Base-by-base conservation (phyloP, 345 rosid genomes). In the Corchorus capsularis region DNA sequence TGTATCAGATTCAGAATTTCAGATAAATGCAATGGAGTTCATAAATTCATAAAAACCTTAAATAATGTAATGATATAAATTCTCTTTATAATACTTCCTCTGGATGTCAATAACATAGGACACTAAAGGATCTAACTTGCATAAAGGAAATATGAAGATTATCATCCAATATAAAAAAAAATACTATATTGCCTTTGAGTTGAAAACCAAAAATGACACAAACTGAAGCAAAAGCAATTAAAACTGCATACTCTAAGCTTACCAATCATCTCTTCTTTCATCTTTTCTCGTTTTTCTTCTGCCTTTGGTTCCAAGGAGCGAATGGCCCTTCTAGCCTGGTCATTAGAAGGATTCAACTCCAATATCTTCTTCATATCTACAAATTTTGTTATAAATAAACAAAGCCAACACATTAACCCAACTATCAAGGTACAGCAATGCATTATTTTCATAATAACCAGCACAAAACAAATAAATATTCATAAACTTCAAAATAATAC, bases 201-300 rank as follows among this genome's bases (percentile, higher is more conserved):
- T 9, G 16, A 52, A 17, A 69, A 12, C 16, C 9, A 69, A 69
- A 52, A 65, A 15, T 0, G 5, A 53, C 4, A 17, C 16, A 10
- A 41, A 50, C 4, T 27, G 27, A 13, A 39, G 64, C 3, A 49
- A 63, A 69, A 39, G 32, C 63, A 37, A 76, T 60, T 47, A 43
- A 63, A 52, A 52, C 34, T 16, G 14, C 45, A 69, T 45, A 34
- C 71, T 20, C 14, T 4, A 49, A 80, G 73, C 91, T 84, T 84
- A 96, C 99, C 91, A 69, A 93, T 85, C 94, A 93, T 94, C 88
- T 96, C 99, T 79, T 93, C 97, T 88, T 96, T 96, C 99, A 96
- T 90, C 83, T 92, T 93, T 83, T 93, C 98, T 81, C 94, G 83
- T 83, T 96, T 92, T 71, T 87, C 94, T 0, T 90, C 98, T 80